Evolutionary conservation across 441 rosid species (phyloP).

Genomic region (Oxalis stricta): DNA sequence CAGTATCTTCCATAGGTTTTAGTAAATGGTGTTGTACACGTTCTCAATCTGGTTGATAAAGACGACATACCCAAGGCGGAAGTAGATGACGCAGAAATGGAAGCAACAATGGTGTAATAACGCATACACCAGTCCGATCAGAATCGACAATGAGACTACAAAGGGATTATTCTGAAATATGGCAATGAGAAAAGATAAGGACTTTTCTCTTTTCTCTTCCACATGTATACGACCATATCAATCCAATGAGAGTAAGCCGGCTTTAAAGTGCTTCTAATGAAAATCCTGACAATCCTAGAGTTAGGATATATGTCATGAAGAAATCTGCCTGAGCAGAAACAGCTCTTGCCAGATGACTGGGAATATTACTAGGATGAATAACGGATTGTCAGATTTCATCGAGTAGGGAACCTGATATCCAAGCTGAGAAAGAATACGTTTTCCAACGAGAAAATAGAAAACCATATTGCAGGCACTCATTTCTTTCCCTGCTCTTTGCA

Average conservation of each 20-base stretch:
- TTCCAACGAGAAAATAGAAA: slow-evolving; percentile 79
- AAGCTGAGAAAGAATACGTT: slow-evolving; percentile 82
- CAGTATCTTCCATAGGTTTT: slow-evolving; percentile 71
- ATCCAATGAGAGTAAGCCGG: slow-evolving; percentile 52
- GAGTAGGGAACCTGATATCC: slow-evolving; percentile 78
- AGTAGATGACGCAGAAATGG: neutral
- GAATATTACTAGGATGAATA: slow-evolving; percentile 54
- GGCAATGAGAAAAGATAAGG: slow-evolving; percentile 68
- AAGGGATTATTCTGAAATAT: slow-evolving; percentile 64
- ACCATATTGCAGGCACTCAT: slow-evolving; percentile 90
- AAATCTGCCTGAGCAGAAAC: slow-evolving; percentile 89
- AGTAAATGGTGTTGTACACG: slow-evolving; percentile 56
- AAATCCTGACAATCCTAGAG: slow-evolving; percentile 77
- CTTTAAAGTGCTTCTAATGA: slow-evolving; percentile 73
- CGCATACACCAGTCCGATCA: slow-evolving; percentile 78
- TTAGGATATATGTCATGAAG: slow-evolving; percentile 72
- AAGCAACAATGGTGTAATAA: neutral
- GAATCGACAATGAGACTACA: slow-evolving; percentile 48
- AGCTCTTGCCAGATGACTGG: slow-evolving; percentile 76
- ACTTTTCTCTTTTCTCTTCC: slow-evolving; percentile 38
- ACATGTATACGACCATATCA: slow-evolving; percentile 26
- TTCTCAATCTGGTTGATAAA: slow-evolving; percentile 44
- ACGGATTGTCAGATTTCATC: slow-evolving; percentile 74
- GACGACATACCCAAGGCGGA: too few relatives aligned
- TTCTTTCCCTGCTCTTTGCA: slow-evolving; percentile 73